These are phyloP conservation scores for Oemleria cerasiformis DNA, from an alignment of 306 rosid genomes.

Conservation along the genomic window DNA sequence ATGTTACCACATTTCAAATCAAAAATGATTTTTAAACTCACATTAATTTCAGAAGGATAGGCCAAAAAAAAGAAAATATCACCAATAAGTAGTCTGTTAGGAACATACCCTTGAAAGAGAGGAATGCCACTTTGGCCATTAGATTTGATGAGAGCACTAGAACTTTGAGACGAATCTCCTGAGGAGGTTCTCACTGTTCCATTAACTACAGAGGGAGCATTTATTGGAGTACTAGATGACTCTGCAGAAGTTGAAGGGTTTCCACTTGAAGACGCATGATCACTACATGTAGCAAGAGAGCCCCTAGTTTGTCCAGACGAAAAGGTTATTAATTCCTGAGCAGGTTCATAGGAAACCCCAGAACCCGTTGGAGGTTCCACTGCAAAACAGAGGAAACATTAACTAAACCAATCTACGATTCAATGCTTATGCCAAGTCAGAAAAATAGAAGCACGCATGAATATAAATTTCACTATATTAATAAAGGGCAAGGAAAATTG, in stretches of 20 bases:
- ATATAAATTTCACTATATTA: not conserved
- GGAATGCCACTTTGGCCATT: conserved; percentile 62
- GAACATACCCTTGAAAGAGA: conserved; percentile 75
- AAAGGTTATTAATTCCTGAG: conserved; percentile 40
- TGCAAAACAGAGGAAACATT: conserved; percentile 36
- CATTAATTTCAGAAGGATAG: conserved; percentile 8
- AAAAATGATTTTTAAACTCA: not conserved
- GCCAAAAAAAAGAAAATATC: not conserved
- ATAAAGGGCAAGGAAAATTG: not conserved
- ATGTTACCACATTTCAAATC: not conserved
- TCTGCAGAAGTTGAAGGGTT: conserved; percentile 30
- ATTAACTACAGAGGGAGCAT: conserved; percentile 29
- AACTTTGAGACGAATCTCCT: conserved; percentile 33
- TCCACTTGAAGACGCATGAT: conserved; percentile 35
- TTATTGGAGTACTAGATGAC: conserved; percentile 37
- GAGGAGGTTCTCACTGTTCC: conserved; percentile 32
- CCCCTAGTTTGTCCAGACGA: conserved; percentile 37
- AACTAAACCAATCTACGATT: conserved; percentile 16
- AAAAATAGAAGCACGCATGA: conserved; percentile 14
- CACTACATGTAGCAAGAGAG: conserved; percentile 33
- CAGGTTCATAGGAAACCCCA: conserved; percentile 30
- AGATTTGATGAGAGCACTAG: conserved; percentile 37
- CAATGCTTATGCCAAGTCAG: not conserved
- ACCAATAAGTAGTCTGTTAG: conserved; percentile 25
- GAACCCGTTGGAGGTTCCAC: conserved; percentile 48